Base-by-base conservation (phyloP, 2,329 filamentous ascomycete species). In the Fonsecaea monophora region DNA sequence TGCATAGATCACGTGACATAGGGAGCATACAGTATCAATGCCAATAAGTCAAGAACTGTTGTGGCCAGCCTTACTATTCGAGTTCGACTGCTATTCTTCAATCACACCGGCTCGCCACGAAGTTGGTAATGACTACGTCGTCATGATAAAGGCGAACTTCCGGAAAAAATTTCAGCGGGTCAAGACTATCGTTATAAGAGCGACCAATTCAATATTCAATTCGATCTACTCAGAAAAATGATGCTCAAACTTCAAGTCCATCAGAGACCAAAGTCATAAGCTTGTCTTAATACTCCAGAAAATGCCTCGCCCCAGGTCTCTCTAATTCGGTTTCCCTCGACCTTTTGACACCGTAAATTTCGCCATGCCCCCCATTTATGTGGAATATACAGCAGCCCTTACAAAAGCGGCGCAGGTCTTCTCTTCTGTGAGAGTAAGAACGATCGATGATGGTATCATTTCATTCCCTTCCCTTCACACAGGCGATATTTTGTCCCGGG, bases 341-440 rank as follows among this genome's bases (percentile, higher is more conserved):
- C 60, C 35, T 57, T 53, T 21, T 34, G 55, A 67, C 67, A 62
- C 67, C 68, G 18, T 63, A 64, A 66, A 65, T 68, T 66, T 61
- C 60, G 32, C 37, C 55, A 50, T 38, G 30, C 50, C 18, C 18
- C 60, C 18, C 25, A 30, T 58, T 21, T 64, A 61, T 62, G 35
- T 60, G 58, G 48, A 61, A 54, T 68, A 54, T 66, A 66, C 64
- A 69, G 32, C 30, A 61, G 57, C 56, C 50, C 34, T 42, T 13
- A 45, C 45, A 18, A 40, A 38, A 34, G 34, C 21, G 25, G 57
- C 45, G 50, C 53, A 58, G 42, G 25, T 25, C 25, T 25, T 25
- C 32, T 60, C 45, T 61, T 54, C 35, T 53, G 57, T 35, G 35
- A 40, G 45, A 3, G 42, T 25, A 25, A 10, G 25, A 25, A 50